Evolutionary conservation across 2,329 filamentous ascomycete genomes (phyloP), one percentile per base, ranked within the genome.

Genomic region (Stagonosporopsis tanaceti): DNA sequence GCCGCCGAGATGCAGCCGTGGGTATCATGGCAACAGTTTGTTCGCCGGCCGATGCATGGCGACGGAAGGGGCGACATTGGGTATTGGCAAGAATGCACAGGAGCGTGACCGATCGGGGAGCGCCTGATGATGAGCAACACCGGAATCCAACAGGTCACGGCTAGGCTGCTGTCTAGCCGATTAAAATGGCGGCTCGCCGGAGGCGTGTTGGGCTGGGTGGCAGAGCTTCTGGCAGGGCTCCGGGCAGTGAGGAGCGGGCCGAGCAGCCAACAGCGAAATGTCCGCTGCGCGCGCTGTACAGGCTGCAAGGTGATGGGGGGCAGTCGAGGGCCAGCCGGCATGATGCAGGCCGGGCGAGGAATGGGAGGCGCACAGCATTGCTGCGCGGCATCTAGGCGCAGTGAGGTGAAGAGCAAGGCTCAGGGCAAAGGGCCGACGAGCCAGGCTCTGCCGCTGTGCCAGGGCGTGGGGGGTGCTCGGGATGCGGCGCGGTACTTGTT

Each of bases 21-120:
- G 51, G 57, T 51, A 57, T 61, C 37, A 52, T 47, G 54, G 62
- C 53, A 59, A 56, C 38, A 30, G 47, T 48, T 28, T 37, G 56
- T 46, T 55, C 27, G 50, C 41, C 50, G 32, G 50, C 30, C 42
- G 44, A 61, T 54, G 61, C 57, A 62, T 50, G 51, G 50, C 57
- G 55, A 60, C 51, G 40, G 38, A 41, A 41, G 32, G 32, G 51
- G 58, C 24, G 47, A 46, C 22, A 68, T 63, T 62, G 59, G 59
- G 44, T 24, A 53, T 41, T 52, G 45, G 53, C 52, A 83, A 70
- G 80, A 57, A 62, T 63, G 47, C 50, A 47, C 50, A 60, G 62
- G 60, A 40, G 60, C 45, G 60, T 61, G 64, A 64, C 64, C 50
- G 60, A 65, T 60, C 58, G 59, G 47, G 30, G 27, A 50, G 50